Conservation (phyloP, 768 basidiomycete genomes). For the Rhodotorula paludigena region DNA sequence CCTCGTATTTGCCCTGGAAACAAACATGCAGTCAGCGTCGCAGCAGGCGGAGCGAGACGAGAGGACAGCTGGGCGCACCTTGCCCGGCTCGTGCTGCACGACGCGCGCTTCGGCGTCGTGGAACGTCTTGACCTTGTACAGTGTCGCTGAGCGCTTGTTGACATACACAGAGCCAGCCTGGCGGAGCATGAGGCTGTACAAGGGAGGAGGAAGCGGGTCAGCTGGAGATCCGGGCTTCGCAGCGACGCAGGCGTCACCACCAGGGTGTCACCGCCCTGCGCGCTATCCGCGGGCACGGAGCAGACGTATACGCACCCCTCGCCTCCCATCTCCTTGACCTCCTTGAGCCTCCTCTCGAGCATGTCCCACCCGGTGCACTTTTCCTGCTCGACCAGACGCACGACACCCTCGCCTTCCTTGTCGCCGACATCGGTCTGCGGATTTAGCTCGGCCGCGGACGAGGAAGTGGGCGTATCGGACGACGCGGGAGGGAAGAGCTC, state of each 20-base stretch:
- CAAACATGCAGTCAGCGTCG: neutral
- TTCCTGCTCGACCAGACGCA: slow-evolving; percentile 26
- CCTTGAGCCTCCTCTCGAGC: slow-evolving; percentile 12
- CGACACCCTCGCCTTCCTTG: neutral
- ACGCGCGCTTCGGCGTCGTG: slow-evolving; percentile 42
- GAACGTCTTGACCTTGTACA: slow-evolving; percentile 43
- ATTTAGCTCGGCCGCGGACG: neutral
- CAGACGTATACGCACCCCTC: slow-evolving; percentile 33
- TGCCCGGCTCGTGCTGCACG: slow-evolving; percentile 37
- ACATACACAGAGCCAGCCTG: slow-evolving; percentile 29
- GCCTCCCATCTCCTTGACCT: slow-evolving; percentile 18
- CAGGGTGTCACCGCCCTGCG: neutral
- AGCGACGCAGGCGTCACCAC: too few relatives aligned
- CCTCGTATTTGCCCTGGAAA: slow-evolving; percentile 33
- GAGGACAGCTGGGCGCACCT: slow-evolving; percentile 3
- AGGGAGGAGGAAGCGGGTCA: too few relatives aligned
- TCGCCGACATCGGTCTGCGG: neutral
- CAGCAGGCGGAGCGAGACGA: too few relatives aligned
- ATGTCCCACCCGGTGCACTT: slow-evolving; percentile 31
- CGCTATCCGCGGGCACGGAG: neutral
- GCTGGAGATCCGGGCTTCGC: too few relatives aligned
- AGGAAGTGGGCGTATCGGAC: neutral
- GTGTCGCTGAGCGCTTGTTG: slow-evolving; percentile 27
- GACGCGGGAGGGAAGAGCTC: slow-evolving; percentile 13
- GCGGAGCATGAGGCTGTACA: slow-evolving; percentile 35